These are phyloP conservation scores for Stephanodiscus triporus DNA, from an alignment of 108 stramenopile species.

Conservation along the genomic window DNA sequence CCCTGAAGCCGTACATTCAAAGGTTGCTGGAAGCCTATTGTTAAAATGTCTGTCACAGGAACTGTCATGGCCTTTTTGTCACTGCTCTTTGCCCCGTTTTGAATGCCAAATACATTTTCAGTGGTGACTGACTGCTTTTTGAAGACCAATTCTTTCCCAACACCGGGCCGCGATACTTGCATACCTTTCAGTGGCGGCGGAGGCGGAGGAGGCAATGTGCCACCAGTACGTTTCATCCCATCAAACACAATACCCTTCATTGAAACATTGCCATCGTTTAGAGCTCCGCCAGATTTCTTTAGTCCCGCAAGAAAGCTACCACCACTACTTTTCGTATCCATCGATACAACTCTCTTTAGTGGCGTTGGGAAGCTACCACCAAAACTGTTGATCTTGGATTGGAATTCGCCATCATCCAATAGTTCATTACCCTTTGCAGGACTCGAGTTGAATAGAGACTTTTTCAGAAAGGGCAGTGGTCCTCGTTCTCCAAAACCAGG, in stretches of 20 bases:
- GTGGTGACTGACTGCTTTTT: not conserved
- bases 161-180: not conserved
- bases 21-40: not conserved
- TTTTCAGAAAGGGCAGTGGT: conserved; percentile 12
- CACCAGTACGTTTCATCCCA: no score
- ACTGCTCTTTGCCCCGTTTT: not conserved
- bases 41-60: not conserved
- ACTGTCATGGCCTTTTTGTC: not conserved
- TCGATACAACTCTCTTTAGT: not conserved
- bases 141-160: not conserved
- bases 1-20: not conserved
- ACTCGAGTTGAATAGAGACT: conserved; percentile 1
- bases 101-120: not conserved
- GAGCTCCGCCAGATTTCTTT: not conserved
- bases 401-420: not conserved
- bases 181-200: not conserved
- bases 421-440: not conserved
- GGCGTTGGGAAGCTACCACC: not conserved
- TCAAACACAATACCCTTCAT: no score
- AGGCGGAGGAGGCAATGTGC: not conserved
- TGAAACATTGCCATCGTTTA: not conserved
- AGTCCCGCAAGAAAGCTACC: not conserved
- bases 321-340: not conserved
- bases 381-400: not conserved
- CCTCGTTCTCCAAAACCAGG: not conserved